Conservation (phyloP, 2,329 filamentous ascomycete genomes). For the Diaporthe velutina region DNA sequence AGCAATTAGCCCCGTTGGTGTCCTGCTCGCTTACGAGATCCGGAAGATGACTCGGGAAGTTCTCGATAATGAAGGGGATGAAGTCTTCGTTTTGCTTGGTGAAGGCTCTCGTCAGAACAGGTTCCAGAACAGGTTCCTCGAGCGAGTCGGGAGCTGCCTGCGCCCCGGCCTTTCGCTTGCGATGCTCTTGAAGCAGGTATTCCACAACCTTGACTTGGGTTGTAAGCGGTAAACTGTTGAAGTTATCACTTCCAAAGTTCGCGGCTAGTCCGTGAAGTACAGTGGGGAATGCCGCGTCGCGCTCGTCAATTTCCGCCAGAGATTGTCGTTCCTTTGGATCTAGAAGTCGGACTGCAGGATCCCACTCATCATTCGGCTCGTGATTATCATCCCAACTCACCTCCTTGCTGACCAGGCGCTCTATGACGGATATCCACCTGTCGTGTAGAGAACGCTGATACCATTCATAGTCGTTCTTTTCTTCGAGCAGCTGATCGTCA, state of each 20-base stretch:
- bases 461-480: neutral
- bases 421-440: neutral
- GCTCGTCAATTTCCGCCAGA: neutral
- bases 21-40: neutral
- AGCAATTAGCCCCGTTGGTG: neutral
- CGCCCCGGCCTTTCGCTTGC: neutral
- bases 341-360: neutral
- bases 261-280: constrained; percentile 8
- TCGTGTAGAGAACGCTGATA: neutral
- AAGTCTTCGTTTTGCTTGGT: neutral
- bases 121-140: no score
- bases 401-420: neutral
- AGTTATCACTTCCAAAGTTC: neutral
- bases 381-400: neutral
- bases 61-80: neutral
- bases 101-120: constrained; percentile 6
- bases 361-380: neutral
- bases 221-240: neutral
- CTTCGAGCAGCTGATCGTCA: neutral
- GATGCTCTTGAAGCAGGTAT: neutral
- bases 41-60: neutral
- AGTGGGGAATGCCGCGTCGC: neutral
- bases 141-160: neutral
- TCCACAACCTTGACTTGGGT: neutral
- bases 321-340: neutral